Conservation (phyloP, 768 basidiomycete species). For the Podaxis mareebaensis region DNA sequence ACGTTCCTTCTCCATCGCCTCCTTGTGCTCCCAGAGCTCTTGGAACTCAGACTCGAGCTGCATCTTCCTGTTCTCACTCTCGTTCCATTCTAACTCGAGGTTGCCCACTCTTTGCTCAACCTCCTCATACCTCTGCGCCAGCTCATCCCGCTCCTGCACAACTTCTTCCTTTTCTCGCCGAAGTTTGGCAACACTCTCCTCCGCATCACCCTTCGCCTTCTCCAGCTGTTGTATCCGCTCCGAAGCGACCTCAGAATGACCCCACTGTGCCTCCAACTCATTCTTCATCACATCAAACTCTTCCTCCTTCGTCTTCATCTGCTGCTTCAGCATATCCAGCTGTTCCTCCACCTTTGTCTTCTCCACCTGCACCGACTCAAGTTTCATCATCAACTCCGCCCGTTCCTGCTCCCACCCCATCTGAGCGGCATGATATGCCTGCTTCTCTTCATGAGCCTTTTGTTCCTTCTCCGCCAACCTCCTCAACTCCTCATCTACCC, state of each 20-base stretch:
- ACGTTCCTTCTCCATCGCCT: conserved; percentile 56
- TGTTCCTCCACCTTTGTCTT: conserved; percentile 45
- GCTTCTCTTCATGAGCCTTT: conserved; percentile 39
- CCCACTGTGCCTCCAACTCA: conserved; percentile 76
- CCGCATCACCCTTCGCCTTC: conserved; percentile 29
- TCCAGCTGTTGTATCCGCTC: conserved; percentile 45
- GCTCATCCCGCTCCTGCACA: conserved; percentile 38
- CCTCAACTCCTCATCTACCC: conserved; percentile 44
- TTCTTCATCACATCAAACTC: conserved; percentile 51
- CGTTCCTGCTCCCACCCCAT: conserved; percentile 54
- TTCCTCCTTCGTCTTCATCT: conserved; percentile 42
- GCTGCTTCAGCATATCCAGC: conserved; percentile 39
- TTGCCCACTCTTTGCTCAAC: conserved; percentile 42
- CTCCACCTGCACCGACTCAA: conserved; percentile 45
- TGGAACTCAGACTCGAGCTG: conserved; percentile 60
- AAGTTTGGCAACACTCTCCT: conserved; percentile 29
- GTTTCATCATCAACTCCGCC: conserved; percentile 40
- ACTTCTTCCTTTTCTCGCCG: conserved; percentile 28
- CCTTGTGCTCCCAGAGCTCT: conserved; percentile 51
- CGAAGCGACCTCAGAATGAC: conserved; percentile 55
- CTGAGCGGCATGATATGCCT: conserved; percentile 41
- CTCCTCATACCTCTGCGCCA: conserved; percentile 40
- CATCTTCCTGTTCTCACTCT: conserved; percentile 52
- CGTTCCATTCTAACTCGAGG: conserved; percentile 58
- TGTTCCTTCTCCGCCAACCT: conserved; percentile 42